Conservation (phyloP, 495 filamentous ascomycete species). For the Chaetomium fimeti region DNA sequence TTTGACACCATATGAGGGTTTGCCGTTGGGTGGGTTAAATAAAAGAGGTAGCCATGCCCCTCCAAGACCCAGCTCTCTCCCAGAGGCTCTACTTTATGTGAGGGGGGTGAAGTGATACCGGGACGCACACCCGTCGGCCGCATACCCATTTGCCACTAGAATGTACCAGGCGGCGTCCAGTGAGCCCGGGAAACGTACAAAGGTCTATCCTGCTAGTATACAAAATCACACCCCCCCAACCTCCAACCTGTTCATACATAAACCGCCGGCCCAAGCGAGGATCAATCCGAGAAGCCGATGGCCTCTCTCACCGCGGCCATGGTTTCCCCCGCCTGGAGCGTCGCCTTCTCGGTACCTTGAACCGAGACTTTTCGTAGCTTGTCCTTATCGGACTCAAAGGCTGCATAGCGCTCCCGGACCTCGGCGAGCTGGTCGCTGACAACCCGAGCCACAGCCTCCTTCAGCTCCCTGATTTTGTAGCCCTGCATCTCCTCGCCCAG, state of each 20-base stretch:
- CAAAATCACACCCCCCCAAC: not conserved
- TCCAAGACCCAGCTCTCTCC: too few species aligned
- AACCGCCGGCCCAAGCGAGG: too few species aligned
- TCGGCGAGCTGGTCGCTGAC: constrained; percentile 55
- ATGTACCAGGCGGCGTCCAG: too few species aligned
- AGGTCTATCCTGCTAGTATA: not conserved
- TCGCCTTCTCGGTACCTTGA: constrained; percentile 61
- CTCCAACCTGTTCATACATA: not conserved
- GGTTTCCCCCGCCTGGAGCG: constrained; percentile 62
- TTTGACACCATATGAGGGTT: too few species aligned
- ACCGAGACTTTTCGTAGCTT: constrained; percentile 56
- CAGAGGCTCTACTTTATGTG: too few species aligned
- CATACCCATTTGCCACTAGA: too few species aligned
- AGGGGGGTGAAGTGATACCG: too few species aligned
- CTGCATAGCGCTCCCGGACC: constrained; percentile 62
- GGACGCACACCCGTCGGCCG: too few species aligned
- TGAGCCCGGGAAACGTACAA: not conserved
- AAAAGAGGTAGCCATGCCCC: too few species aligned
- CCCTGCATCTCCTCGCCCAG: constrained; percentile 56
- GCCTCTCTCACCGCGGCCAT: constrained; percentile 56
- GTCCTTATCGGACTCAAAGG: constrained; percentile 49
- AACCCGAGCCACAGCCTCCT: constrained; percentile 56
- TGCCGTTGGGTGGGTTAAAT: too few species aligned
- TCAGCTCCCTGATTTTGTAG: constrained; percentile 63
- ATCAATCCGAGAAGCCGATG: too few species aligned